These are phyloP conservation scores for Fistulifera pelliculosa DNA, from an alignment of 108 stramenopile genomes.

Conservation along the genomic window DNA sequence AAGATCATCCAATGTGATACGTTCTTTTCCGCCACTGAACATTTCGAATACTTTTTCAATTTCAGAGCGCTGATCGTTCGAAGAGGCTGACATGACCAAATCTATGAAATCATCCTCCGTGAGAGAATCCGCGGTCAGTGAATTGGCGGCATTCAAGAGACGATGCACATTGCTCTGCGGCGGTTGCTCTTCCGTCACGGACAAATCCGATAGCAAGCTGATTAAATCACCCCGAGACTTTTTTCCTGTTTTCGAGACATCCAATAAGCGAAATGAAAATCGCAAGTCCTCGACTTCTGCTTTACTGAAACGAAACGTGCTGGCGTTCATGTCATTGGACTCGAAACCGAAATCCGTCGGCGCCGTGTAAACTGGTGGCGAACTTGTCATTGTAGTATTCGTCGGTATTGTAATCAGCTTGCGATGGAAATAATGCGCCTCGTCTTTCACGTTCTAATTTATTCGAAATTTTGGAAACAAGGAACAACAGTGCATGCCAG, in stretches of 20 bases:
- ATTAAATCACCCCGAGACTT: conserved; percentile 3
- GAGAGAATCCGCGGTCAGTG: conserved; percentile 5
- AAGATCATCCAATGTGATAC: conserved; percentile 89
- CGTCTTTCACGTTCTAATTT: too few relatives aligned
- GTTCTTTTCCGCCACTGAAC: conserved; percentile 92
- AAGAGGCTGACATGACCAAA: conserved; percentile 78
- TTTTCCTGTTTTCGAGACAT: conserved; percentile 9
- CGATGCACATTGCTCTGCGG: conserved; percentile 7
- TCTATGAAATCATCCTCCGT: conserved; percentile 80
- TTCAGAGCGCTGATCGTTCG: conserved; percentile 31
- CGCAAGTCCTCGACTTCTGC: conserved; percentile 23
- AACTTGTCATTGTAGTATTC: too few relatives aligned
- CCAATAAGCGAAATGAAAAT: conserved; percentile 28
- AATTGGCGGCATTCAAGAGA: conserved; percentile 14
- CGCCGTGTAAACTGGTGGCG: too few relatives aligned
- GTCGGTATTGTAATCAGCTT: too few relatives aligned
- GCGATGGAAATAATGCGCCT: too few relatives aligned
- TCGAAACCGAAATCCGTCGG: too few relatives aligned
- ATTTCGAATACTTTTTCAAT: conserved; percentile 92
- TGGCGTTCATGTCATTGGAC: too few relatives aligned
- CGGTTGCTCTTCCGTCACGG: too few relatives aligned
- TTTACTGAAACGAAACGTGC: conserved; percentile 11
- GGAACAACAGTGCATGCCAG: too few relatives aligned
- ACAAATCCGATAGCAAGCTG: not conserved
- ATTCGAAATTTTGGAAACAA: too few relatives aligned